Base-by-base conservation (phyloP, 1,284 basidiomycete genomes). In the Butyriboletus appendiculatus region DNA sequence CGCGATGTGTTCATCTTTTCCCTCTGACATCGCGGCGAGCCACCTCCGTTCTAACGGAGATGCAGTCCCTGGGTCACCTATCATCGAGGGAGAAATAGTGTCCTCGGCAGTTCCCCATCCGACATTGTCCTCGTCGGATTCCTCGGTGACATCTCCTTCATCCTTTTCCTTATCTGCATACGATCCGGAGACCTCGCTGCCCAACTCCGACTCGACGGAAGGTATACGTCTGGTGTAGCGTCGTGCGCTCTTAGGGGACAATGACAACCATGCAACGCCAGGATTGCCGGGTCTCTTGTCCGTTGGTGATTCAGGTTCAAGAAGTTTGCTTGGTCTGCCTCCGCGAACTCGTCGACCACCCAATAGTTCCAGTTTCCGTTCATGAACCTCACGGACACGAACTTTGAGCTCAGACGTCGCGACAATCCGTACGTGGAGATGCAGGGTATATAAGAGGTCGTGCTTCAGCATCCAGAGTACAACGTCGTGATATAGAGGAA, bases 391-490 rank as follows among this genome's bases (percentile, higher is more conserved):
- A 53, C 79, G 76, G 26, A 88, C 86, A 7, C 73, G 78, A 41
- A 81, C 73, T 72, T 98, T 98, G 54, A 98, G 75, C 40, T 84
- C 81, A 3, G 81, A 78, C 0, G 90, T 87, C 0, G 90, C 94
- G 20, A 96, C 80, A 34, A 98, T 80, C 37, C 96, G 86, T 48
- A 96, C 84, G 39, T 90, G 85, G 9, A 95, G 83, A 68, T 96
- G 95, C 42, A 96, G 78, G 33, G 93, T 92, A 52, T 92, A 81
- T 22, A 98, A 77, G 55, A 98, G 80, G 61, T 93, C 92, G 47
- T 87, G 84, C 59, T 92, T 89, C 37, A 99, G 79, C 75, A 98
- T 84, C 95, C 96, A 99, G 42, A 90, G 74, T n/a, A 98, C 83
- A 35, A 95, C 89, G 39, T 92, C 85, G 52, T 90, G 81, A 66